phyloP scores from a whole-genome alignment of 441 rosid genomes.

The Biscutella auriculata region DNA sequence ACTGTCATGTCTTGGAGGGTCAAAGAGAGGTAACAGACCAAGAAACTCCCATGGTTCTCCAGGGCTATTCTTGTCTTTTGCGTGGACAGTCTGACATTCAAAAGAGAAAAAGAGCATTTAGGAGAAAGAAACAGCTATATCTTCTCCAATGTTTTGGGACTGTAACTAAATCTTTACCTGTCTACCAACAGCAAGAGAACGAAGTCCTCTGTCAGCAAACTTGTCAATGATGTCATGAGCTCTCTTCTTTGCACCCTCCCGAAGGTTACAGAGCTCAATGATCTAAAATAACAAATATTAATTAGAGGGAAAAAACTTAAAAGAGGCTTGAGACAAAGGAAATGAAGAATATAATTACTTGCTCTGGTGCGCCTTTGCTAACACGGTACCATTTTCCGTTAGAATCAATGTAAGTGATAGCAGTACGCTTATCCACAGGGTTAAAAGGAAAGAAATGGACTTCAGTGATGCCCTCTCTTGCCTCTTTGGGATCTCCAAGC shows the following conservation, averaged over 20 bases:
- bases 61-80: constrained; percentile 33
- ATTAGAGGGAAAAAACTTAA: not conserved
- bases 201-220: constrained; percentile 52
- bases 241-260: constrained; percentile 35
- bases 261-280: constrained; percentile 38
- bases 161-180: constrained; percentile 23
- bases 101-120: not conserved
- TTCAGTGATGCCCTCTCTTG: constrained; percentile 44
- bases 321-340: not conserved
- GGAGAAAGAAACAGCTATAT: not conserved
- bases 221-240: constrained; percentile 47
- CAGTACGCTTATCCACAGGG: constrained; percentile 57
- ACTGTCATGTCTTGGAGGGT: constrained; percentile 73
- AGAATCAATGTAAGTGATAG: constrained; percentile 42
- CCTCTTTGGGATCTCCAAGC: constrained; percentile 63
- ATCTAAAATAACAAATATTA: constrained; percentile 22
- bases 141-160: not conserved
- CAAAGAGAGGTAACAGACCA: constrained; percentile 60
- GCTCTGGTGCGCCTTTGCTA: constrained; percentile 60
- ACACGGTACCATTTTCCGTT: constrained; percentile 47
- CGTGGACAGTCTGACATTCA: constrained; percentile 29
- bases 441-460: constrained; percentile 54
- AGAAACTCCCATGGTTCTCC: constrained; percentile 61
- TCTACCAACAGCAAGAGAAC: constrained; percentile 45
- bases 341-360: constrained; percentile 22